Conservation (phyloP, 2,329 filamentous ascomycete genomes). For the Exophiala alcalophila region DNA sequence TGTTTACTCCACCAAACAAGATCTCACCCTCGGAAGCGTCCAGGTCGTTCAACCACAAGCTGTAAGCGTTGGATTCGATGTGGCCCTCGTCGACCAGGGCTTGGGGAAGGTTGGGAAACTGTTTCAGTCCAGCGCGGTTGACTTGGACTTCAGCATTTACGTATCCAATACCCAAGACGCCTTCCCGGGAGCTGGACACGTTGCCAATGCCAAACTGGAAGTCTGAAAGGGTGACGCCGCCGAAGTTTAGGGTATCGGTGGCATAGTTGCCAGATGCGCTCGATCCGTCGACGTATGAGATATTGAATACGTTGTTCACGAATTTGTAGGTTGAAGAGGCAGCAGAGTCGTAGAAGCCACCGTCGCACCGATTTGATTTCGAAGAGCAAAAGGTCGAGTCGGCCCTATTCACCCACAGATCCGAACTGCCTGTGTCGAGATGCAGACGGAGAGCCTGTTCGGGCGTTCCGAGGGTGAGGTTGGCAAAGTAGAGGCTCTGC, state of each 20-base stretch:
- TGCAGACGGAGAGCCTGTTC: slow-evolving; percentile 54
- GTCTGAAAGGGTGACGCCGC: slow-evolving; percentile 46
- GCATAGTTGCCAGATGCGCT: slow-evolving; percentile 76
- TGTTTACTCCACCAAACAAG: slow-evolving; percentile 73
- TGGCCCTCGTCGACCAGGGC: slow-evolving; percentile 59
- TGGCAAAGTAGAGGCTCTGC: slow-evolving; percentile 49
- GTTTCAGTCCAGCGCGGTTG: slow-evolving; percentile 42
- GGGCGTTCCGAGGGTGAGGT: slow-evolving; percentile 56
- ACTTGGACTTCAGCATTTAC: slow-evolving; percentile 72
- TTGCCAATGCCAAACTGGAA: slow-evolving; percentile 62
- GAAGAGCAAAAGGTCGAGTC: slow-evolving; percentile 59
- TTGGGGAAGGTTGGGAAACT: slow-evolving; percentile 68
- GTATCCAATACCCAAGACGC: slow-evolving; percentile 85
- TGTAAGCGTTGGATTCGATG: slow-evolving; percentile 67
- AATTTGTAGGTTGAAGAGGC: slow-evolving; percentile 73
- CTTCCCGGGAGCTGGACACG: slow-evolving; percentile 57
- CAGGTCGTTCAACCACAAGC: slow-evolving; percentile 72
- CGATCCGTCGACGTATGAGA: slow-evolving; percentile 80
- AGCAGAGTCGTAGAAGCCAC: slow-evolving; percentile 67
- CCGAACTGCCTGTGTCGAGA: slow-evolving; percentile 62
- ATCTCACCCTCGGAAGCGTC: slow-evolving; percentile 64
- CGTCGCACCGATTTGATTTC: slow-evolving; percentile 52
- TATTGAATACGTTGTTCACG: slow-evolving; percentile 76
- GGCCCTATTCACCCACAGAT: slow-evolving; percentile 65
- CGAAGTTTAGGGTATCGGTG: slow-evolving; percentile 62